Base-by-base conservation (phyloP, 768 basidiomycete species). In the Tricholoma matsutake region DNA sequence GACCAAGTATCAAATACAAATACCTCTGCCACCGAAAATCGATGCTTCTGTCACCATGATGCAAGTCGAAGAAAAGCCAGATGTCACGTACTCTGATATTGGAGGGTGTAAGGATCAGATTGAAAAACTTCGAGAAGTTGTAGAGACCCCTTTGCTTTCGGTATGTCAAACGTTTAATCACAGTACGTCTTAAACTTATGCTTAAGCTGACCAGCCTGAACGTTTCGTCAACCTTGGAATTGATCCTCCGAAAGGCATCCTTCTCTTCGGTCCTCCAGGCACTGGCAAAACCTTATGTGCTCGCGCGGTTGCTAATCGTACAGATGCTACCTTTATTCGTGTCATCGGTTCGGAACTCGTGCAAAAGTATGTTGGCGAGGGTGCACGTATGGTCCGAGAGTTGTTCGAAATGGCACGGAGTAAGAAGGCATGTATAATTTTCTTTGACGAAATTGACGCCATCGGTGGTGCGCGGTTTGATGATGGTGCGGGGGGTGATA, bases 41-140 rank as follows among this genome's bases (percentile, higher is more conserved):
- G 97, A 99, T 72, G 94, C 97, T 3, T 96, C 95, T 0, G 97
- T 99, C 1, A 98, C 97, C 11, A 98, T 98, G 96, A 99, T 99
- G 97, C 94, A 96, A 76, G 96, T 98, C 20, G 96, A 98, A 73
- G 96, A 98, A 78, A 96, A 97, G 73, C 96, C 96, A 0, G 95
- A 97, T 67, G 94, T 98, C 39, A 98, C 96, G 2, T 98, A 98
- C 72, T 95, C 94, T 3, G 97, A 98, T 69, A 84, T 99, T 58
- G 97, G 97, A 63, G 97, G 97, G 4, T 98, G 97, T 77, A 98
- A 98, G 77, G 97, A 98, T 71, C 97, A 98, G 75, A 98, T 98
- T 65, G 97, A 99, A 81, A 98, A 98, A 78, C 82, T 99, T 49
- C 84, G 96, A 45, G 97, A 99, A 77, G 97, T 99, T 20, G 97